Evolutionary conservation across 805 yeast species (phyloP).

Genomic region (Deakozyma indianensis): DNA sequence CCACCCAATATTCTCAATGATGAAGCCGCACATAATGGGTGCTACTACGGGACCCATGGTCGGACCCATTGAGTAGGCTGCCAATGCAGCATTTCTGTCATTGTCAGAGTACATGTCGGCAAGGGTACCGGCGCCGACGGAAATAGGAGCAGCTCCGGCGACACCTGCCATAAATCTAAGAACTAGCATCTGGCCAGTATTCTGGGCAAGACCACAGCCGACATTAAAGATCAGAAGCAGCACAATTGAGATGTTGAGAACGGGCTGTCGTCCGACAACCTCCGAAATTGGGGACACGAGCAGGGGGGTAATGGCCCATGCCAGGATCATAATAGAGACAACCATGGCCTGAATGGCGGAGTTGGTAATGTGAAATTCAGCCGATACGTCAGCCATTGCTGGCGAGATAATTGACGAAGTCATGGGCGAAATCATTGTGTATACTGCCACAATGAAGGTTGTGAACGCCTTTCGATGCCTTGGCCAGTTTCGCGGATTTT

Average conservation of each 20-base stretch:
- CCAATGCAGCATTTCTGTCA: conserved; percentile 41
- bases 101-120: conserved; percentile 43
- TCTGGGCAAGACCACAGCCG: conserved; percentile 48
- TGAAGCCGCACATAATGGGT: conserved; percentile 36
- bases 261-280: conserved; percentile 44
- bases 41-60: conserved; percentile 41
- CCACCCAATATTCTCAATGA: conserved; percentile 39
- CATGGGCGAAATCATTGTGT: conserved; percentile 46
- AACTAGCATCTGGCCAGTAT: conserved; percentile 39
- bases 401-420: conserved; percentile 52
- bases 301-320: conserved; percentile 56
- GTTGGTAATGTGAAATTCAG: conserved; percentile 28
- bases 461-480: conserved; percentile 26
- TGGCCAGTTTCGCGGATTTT: conserved; percentile 54
- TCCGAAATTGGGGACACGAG: conserved; percentile 57
- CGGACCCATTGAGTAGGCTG: conserved; percentile 46
- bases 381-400: conserved; percentile 35
- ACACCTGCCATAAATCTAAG: conserved; percentile 50
- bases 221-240: conserved; percentile 26
- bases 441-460: conserved; percentile 34
- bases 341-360: conserved; percentile 34
- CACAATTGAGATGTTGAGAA: conserved; percentile 38
- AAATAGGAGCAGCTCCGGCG: conserved; percentile 54
- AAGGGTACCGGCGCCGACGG: conserved; percentile 55
- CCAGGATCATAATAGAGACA: conserved; percentile 53